phyloP scores from a whole-genome alignment of 2,329 filamentous ascomycete species.

The Monosporascus sp. region DNA sequence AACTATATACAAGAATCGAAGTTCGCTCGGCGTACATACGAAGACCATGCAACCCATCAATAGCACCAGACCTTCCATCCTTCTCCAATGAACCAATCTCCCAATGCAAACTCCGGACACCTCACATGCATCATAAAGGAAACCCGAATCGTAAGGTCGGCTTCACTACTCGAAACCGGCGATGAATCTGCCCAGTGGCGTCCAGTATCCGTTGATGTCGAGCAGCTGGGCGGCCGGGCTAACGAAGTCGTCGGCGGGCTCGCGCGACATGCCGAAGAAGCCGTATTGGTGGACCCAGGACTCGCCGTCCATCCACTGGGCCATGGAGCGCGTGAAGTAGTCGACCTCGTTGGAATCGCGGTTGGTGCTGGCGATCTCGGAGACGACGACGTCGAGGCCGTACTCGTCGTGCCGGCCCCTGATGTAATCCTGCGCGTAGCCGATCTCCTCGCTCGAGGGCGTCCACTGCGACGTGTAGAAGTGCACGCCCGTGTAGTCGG shows the following conservation, averaged over 20 bases:
- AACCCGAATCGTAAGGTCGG: background rate
- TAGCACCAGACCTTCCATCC: background rate
- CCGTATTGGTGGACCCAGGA: constrained; percentile 38
- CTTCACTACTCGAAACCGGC: background rate
- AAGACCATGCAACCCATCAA: background rate
- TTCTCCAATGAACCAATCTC: background rate
- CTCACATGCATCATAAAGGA: background rate
- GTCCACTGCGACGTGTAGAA: constrained; percentile 30
- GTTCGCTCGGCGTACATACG: background rate
- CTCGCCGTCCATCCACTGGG: constrained; percentile 37
- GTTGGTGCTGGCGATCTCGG: constrained; percentile 36
- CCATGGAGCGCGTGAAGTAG: constrained; percentile 32
- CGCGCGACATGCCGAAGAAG: constrained; percentile 38
- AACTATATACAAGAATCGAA: background rate
- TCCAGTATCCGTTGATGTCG: constrained; percentile 36
- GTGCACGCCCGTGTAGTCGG: constrained; percentile 38
- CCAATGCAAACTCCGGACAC: background rate
- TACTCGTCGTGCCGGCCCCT: constrained; percentile 30
- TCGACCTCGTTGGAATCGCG: constrained; percentile 31
- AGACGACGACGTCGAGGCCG: constrained; percentile 25
- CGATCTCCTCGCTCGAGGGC: constrained; percentile 20
- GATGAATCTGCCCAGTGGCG: constrained; percentile 19
- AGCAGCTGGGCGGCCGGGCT: constrained; percentile 41
- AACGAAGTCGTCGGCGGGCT: constrained; percentile 37
- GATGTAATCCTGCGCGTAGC: constrained; percentile 31